Conservation (phyloP, 2,329 filamentous ascomycete genomes). For the Simplicillium aogashimaense region DNA sequence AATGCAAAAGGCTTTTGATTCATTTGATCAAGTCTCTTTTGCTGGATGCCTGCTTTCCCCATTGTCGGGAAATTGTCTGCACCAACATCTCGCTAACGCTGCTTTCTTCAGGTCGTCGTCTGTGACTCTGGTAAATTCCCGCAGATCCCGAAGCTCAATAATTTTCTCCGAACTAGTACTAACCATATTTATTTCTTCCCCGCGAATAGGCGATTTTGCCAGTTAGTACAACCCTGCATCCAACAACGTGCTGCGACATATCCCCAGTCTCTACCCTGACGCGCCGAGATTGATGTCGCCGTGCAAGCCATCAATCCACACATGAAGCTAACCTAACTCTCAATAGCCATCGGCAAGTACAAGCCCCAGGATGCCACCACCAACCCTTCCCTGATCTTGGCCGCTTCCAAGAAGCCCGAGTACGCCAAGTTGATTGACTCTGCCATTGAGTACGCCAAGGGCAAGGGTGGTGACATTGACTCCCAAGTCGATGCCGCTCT, state of each 20-base stretch:
- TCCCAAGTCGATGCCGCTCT: constrained; percentile 82
- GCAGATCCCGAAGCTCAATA: constrained; percentile 11
- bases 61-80: neutral
- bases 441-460: constrained; percentile 80
- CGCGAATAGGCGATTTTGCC: constrained; percentile 58
- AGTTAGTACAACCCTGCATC: constrained; percentile 43
- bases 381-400: constrained; percentile 97
- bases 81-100: constrained; percentile 3
- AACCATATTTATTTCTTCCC: constrained; percentile 21
- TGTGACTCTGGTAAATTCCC: constrained; percentile 78
- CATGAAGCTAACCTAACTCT: constrained; percentile 13
- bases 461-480: constrained; percentile 57
- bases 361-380: constrained; percentile 99
- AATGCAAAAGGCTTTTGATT: neutral
- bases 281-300: constrained; percentile 3
- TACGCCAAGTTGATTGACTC: constrained; percentile 87
- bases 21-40: neutral
- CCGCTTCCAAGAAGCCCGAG: constrained; percentile 94
- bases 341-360: constrained; percentile 92
- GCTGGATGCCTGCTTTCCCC: neutral
- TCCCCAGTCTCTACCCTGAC: constrained; percentile 1
- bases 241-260: constrained; percentile 4
- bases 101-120: constrained; percentile 65
- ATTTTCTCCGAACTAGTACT: constrained; percentile 8
- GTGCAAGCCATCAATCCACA: constrained; percentile 5